These are phyloP conservation scores for Colletotrichum sp. DNA, from an alignment of 2,329 filamentous ascomycete species.

Conservation along the genomic window DNA sequence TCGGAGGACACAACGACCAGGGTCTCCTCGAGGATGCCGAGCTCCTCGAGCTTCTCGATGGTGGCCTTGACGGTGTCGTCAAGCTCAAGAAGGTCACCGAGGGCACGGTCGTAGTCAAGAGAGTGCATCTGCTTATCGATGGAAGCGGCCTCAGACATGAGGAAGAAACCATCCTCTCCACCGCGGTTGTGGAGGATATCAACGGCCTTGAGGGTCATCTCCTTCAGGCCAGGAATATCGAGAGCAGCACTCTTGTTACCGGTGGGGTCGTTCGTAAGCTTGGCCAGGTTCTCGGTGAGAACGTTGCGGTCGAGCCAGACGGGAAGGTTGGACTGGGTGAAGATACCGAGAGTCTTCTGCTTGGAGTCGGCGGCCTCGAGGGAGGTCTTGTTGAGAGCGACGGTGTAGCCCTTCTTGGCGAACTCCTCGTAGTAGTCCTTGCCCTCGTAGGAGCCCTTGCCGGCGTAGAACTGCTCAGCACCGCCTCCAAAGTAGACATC, in stretches of 20 bases:
- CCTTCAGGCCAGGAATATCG: constrained; percentile 83
- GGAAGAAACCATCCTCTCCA: constrained; percentile 77
- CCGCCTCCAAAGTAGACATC: constrained; percentile 86
- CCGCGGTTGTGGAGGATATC: constrained; percentile 75
- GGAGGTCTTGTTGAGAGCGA: constrained; percentile 77
- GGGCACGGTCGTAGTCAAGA: constrained; percentile 84
- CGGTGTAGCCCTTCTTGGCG: constrained; percentile 71
- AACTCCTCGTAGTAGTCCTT: constrained; percentile 84
- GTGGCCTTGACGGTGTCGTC: constrained; percentile 84
- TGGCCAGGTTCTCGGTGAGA: constrained; percentile 72
- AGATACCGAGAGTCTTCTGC: constrained; percentile 76
- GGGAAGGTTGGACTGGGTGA: constrained; percentile 75
- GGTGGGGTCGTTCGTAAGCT: constrained; percentile 70
- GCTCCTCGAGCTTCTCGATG: constrained; percentile 68
- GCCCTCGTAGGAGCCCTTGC: constrained; percentile 67
- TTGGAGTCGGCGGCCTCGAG: constrained; percentile 62
- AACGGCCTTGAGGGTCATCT: constrained; percentile 88
- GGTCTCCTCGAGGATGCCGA: constrained; percentile 75
- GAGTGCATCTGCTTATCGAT: constrained; percentile 92
- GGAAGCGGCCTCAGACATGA: constrained; percentile 86
- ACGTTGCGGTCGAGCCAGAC: constrained; percentile 89
- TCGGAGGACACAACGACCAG: constrained; percentile 84
- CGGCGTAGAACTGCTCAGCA: constrained; percentile 79
- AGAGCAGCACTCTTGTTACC: constrained; percentile 68
- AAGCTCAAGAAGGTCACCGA: constrained; percentile 84